phyloP scores from a whole-genome alignment of 2,329 filamentous ascomycete genomes.

The Colletotrichum higginsianum region DNA sequence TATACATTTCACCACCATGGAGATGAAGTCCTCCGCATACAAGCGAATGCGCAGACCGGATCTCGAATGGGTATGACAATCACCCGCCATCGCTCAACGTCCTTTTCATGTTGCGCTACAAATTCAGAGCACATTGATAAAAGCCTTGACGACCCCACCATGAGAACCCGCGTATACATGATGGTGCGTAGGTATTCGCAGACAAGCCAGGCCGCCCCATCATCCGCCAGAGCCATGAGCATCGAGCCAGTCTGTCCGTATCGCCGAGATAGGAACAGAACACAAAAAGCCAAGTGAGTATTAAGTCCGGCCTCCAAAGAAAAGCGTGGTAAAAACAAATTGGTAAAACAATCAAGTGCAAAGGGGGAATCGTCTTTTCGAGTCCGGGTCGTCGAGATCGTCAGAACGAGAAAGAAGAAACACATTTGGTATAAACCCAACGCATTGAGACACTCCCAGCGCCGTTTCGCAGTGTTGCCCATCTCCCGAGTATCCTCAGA shows the following conservation, averaged over 20 bases:
- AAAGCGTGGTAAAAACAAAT: conserved; percentile 20
- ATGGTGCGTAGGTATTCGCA: not conserved
- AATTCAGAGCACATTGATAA: conserved; percentile 30
- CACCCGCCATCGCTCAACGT: conserved; percentile 37
- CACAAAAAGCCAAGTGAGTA: conserved; percentile 3
- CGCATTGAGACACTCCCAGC: conserved; percentile 43
- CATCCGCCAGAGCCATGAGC: conserved; percentile 22
- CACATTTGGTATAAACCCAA: conserved; percentile 44
- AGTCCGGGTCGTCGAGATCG: conserved; percentile 40
- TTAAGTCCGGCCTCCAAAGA: conserved; percentile 31
- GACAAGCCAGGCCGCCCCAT: not conserved
- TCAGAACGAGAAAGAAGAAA: conserved; percentile 41
- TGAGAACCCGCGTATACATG: conserved; percentile 5
- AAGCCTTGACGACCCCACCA: not conserved
- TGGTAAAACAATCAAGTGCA: conserved; percentile 37
- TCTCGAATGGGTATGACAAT: conserved; percentile 27
- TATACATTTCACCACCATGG: conserved; percentile 18
- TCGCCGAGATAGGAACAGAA: conserved; percentile 3
- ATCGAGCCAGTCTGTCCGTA: conserved; percentile 14
- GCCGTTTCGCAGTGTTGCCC: conserved; percentile 42
- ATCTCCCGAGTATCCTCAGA: conserved; percentile 42
- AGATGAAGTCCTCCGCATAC: conserved; percentile 5
- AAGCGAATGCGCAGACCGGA: conserved; percentile 17
- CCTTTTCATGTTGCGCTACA: conserved; percentile 41
- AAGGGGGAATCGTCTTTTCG: conserved; percentile 43